These are phyloP conservation scores for Microstegium vimineum DNA, from an alignment of 176 grass and related monocot genomes.

Conservation along the genomic window DNA sequence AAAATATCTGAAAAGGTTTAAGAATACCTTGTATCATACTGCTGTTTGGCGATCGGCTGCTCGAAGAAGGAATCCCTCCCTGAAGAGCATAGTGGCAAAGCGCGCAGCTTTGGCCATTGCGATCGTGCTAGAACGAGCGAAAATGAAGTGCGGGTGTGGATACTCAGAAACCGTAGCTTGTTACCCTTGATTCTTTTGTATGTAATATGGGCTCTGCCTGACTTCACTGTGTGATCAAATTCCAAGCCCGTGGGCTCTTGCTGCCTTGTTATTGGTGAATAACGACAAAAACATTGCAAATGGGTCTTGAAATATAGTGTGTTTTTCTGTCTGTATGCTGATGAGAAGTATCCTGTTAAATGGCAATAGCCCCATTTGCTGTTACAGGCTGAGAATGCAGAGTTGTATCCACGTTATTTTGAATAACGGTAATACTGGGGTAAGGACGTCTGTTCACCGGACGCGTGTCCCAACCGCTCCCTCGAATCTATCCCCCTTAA, in stretches of 20 bases:
- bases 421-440: too few species aligned
- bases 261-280: not conserved
- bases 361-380: not conserved
- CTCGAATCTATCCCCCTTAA: too few species aligned
- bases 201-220: slow-evolving; percentile 37
- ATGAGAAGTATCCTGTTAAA: slow-evolving; percentile 11
- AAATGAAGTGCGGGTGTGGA: slow-evolving; percentile 5
- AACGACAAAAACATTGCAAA: too few species aligned
- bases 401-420: not conserved
- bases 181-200: slow-evolving; percentile 51
- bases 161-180: slow-evolving; percentile 22
- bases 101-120: not conserved
- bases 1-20: slow-evolving; percentile 16
- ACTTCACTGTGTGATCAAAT: slow-evolving; percentile 32
- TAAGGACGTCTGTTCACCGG: too few species aligned
- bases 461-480: too few species aligned
- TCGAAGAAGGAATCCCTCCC: not conserved
- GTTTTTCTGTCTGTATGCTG: too few species aligned
- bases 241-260: not conserved
- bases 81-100: not conserved
- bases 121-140: not conserved
- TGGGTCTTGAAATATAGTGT: too few species aligned
- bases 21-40: slow-evolving; percentile 37
- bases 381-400: slow-evolving; percentile 17
- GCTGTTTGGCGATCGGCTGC: slow-evolving; percentile 9